These are phyloP conservation scores for Metarhizium guizhouense DNA, from an alignment of 2,329 filamentous ascomycete genomes.

Conservation along the genomic window DNA sequence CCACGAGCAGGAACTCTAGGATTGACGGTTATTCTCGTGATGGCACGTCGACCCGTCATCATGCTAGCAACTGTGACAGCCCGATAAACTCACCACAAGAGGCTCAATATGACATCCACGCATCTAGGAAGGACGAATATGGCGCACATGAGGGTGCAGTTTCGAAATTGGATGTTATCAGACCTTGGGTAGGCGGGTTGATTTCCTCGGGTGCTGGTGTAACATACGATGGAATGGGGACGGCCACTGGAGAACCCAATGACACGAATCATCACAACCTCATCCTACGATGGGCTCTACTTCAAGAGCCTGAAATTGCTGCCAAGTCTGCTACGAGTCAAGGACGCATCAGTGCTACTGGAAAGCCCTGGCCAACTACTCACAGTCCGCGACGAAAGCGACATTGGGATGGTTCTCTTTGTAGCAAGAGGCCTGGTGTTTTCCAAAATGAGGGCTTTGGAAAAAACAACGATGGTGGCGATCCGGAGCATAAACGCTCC, in stretches of 20 bases:
- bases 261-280: neutral
- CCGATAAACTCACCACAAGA: neutral
- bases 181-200: neutral
- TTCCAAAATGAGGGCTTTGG: neutral
- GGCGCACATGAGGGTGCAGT: neutral
- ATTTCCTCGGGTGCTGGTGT: neutral
- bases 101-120: neutral
- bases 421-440: neutral
- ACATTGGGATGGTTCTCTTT: neutral
- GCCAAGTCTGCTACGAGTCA: neutral
- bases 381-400: neutral
- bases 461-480: neutral
- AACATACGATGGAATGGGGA: neutral
- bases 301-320: slow-evolving; percentile 4
- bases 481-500: neutral
- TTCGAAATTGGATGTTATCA: neutral
- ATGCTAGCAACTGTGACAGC: neutral
- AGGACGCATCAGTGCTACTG: neutral
- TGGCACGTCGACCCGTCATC: neutral
- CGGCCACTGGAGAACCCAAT: neutral
- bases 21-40: neutral
- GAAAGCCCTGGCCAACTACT: neutral
- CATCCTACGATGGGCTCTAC: slow-evolving; percentile 2
- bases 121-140: neutral
- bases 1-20: neutral